Percentiles rank a stretch among this genome's conserved stretches.
Conservation (phyloP, 2,329 filamentous ascomycete genomes). For the Immersiporthe knoxdaviesiana region DNA sequence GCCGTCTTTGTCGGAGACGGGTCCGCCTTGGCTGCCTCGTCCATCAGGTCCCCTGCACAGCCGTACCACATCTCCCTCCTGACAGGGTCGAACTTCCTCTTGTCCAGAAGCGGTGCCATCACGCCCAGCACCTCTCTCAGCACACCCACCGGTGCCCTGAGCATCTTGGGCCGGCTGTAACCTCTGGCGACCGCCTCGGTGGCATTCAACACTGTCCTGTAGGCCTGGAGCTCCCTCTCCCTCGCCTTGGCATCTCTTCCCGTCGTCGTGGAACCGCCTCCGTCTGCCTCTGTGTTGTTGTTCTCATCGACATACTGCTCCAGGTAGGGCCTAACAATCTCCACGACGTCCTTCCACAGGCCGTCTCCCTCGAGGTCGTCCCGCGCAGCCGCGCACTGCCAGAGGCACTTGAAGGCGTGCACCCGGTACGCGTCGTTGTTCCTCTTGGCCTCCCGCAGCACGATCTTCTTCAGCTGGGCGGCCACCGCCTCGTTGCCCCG, state of each 20-base stretch:
- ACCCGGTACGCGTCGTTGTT: conserved; percentile 85
- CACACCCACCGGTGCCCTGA: conserved; percentile 41
- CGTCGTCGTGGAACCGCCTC: conserved; percentile 36
- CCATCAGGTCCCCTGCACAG: conserved; percentile 51
- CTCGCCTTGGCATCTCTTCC: conserved; percentile 35
- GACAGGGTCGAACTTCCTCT: conserved; percentile 45
- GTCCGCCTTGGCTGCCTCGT: conserved; percentile 40
- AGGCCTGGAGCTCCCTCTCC: conserved; percentile 43
- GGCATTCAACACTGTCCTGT: conserved; percentile 52
- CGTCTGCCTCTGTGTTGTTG: conserved; percentile 74
- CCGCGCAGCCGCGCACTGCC: conserved; percentile 69
- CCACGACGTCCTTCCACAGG: conserved; percentile 67
- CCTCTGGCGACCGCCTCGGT: conserved; percentile 55
- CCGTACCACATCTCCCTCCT: conserved; percentile 58
- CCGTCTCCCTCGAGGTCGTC: conserved; percentile 60
- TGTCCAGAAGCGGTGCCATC: conserved; percentile 47
- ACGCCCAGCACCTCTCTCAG: conserved; percentile 45
- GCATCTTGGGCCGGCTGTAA: conserved; percentile 49
- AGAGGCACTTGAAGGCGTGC: conserved; percentile 72
- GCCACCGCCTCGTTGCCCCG: conserved; percentile 55
- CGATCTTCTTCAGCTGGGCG: conserved; percentile 76
- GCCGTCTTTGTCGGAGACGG: conserved; percentile 18
- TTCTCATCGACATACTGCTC: conserved; percentile 62
- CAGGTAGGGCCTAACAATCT: conserved; percentile 66
- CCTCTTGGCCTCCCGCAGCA: conserved; percentile 84